A percentile compares a stretch with the other conserved stretches of the same genome.
phyloP scores from a whole-genome alignment of 208 protist species.

The Porcisia hertigi region DNA sequence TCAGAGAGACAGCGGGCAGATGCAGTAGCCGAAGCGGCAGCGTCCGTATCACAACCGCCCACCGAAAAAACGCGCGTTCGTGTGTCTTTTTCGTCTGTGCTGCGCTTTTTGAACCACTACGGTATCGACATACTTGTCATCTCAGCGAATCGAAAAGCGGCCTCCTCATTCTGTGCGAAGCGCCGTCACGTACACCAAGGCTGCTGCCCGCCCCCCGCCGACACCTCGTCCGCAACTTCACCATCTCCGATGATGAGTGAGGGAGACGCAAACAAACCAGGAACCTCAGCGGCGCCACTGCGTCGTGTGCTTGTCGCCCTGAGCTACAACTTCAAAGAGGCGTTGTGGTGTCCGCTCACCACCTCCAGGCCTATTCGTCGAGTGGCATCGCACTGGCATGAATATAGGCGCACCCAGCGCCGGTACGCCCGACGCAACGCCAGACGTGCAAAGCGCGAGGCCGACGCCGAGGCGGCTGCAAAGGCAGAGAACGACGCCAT shows the following conservation, averaged over 20 bases:
- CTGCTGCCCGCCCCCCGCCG: background rate
- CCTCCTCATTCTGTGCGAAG: constrained; percentile 51
- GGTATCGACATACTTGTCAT: constrained; percentile 55
- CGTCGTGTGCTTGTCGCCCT: constrained; percentile 48
- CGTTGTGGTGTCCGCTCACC: constrained; percentile 56
- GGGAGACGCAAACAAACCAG: background rate
- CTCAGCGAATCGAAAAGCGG: constrained; percentile 32
- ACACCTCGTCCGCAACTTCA: background rate
- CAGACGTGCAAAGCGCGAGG: constrained; percentile 9
- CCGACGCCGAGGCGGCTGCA: constrained; percentile 13
- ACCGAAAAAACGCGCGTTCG: constrained; percentile 6
- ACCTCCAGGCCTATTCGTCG: constrained; percentile 31
- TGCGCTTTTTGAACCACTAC: constrained; percentile 48
- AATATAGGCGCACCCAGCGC: background rate
- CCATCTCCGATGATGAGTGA: no score
- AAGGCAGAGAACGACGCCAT: constrained; percentile 9
- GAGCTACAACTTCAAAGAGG: constrained; percentile 44
- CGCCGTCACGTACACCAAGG: constrained; percentile 24
- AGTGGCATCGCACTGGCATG: constrained; percentile 26
- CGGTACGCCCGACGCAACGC: constrained; percentile 1
- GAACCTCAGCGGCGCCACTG: background rate
- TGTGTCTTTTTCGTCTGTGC: constrained; percentile 30
- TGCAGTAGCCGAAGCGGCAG: background rate
- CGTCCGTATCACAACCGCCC: background rate
- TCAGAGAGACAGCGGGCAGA: background rate